Evolutionary conservation across 164 flowering plant species (phyloP).

Genomic region (Santalum album): DNA sequence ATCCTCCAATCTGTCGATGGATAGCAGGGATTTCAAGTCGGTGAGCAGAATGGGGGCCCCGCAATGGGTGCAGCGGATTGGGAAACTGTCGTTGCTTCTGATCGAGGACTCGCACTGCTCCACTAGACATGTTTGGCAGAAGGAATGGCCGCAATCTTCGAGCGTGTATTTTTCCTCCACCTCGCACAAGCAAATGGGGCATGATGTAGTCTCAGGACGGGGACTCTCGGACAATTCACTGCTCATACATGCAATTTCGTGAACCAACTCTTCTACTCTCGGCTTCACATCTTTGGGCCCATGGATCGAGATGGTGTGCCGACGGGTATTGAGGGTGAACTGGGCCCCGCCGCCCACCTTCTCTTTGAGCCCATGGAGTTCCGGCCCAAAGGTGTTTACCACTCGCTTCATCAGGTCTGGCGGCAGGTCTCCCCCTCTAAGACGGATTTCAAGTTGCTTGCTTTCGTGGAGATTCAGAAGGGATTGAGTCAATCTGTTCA

Average conservation of each 20-base stretch:
- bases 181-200: constrained; percentile 86
- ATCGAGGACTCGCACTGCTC: constrained; percentile 86
- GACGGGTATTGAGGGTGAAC: constrained; percentile 46
- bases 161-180: constrained; percentile 66
- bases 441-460: constrained; percentile 58
- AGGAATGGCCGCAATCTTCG: constrained; percentile 58
- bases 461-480: constrained; percentile 49
- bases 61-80: constrained; percentile 59
- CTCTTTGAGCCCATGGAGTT: constrained; percentile 67
- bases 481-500: constrained; percentile 43
- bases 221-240: constrained; percentile 5
- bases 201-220: constrained; percentile 26
- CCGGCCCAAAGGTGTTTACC: constrained; percentile 71
- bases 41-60: constrained; percentile 33
- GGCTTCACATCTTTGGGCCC: constrained; percentile 61
- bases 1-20: constrained; percentile 65
- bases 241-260: constrained; percentile 31
- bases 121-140: constrained; percentile 64
- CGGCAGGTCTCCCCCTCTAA: constrained; percentile 54
- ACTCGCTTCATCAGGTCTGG: constrained; percentile 67
- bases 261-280: constrained; percentile 47
- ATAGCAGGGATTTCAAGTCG: constrained; percentile 50
- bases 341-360: constrained; percentile 51
- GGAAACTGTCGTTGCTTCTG: constrained; percentile 57
- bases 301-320: constrained; percentile 44